Percentiles rank a stretch among this genome's conserved stretches.
Evolutionary conservation across 2,329 filamentous ascomycete species (phyloP).

Genomic region (Fusarium sp.): DNA sequence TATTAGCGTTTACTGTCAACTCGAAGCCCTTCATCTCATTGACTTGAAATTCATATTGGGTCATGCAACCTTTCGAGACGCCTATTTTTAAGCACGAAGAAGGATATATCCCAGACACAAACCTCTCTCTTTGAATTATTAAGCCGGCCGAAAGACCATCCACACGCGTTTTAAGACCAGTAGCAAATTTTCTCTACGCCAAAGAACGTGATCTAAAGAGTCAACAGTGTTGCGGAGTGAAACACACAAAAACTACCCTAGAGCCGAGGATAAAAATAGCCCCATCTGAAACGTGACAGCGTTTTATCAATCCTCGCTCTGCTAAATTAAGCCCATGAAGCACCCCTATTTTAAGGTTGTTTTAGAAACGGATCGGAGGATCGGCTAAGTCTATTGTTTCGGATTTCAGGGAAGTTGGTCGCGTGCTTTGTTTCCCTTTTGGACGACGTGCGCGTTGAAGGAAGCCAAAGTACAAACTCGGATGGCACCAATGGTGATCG

Average conservation of each 20-base stretch:
- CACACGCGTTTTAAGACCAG: too few species aligned
- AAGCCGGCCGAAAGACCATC: neutral
- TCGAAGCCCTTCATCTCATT: neutral
- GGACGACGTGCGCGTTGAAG: too few species aligned
- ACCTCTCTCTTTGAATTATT: neutral
- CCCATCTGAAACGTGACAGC: neutral
- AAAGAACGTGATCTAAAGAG: neutral
- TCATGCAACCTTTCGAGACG: too few species aligned
- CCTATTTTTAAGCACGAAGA: too few species aligned
- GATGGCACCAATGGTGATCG: too few species aligned
- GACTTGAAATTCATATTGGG: accelerated
- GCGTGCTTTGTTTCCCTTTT: neutral
- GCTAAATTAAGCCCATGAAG: neutral
- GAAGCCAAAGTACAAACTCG: too few species aligned
- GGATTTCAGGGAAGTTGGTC: neutral
- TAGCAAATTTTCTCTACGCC: too few species aligned
- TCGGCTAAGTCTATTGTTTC: neutral
- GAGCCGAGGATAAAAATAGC: neutral
- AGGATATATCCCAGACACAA: too few species aligned
- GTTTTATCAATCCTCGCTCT: neutral
- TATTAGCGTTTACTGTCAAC: neutral
- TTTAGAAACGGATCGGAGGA: neutral
- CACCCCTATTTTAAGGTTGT: neutral
- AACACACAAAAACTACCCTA: neutral
- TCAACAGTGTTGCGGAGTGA: neutral